Conservation (phyloP, 768 basidiomycete species). For the Boletus sensibilis region DNA sequence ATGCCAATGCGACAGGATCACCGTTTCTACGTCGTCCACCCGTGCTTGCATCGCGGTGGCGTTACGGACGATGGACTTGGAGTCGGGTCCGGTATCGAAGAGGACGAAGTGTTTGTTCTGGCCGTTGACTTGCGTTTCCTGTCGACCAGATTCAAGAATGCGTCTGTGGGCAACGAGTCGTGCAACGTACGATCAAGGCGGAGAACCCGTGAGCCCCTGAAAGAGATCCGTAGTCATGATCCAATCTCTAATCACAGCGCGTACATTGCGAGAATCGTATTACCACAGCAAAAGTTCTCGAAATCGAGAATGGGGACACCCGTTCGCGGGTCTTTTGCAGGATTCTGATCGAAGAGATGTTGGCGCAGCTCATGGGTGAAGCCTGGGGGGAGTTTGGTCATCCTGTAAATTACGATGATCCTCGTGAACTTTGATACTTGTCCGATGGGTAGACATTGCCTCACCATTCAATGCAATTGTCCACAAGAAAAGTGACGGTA, state of each 20-base stretch:
- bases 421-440: neutral
- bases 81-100: constrained; percentile 86
- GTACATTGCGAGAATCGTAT: constrained; percentile 1
- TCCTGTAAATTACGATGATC: constrained; percentile 42
- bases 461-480: constrained; percentile 83
- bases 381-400: constrained; percentile 75
- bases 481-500: constrained; percentile 65
- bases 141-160: neutral
- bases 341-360: constrained; percentile 54
- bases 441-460: neutral
- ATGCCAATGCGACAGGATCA: constrained; percentile 82
- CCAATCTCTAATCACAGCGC: neutral
- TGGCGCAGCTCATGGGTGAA: constrained; percentile 70
- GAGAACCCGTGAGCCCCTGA: constrained; percentile 82
- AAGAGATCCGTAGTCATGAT: neutral
- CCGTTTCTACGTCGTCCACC: constrained; percentile 52
- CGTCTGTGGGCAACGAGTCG: neutral
- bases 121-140: constrained; percentile 59
- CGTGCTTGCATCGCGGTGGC: constrained; percentile 56
- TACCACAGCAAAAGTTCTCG: constrained; percentile 70
- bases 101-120: constrained; percentile 52
- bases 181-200: constrained; percentile 62
- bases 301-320: constrained; percentile 69
- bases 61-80: constrained; percentile 72
- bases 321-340: constrained; percentile 41